Conservation (phyloP, 1,284 basidiomycete species). For the Tylopilus sp. region DNA sequence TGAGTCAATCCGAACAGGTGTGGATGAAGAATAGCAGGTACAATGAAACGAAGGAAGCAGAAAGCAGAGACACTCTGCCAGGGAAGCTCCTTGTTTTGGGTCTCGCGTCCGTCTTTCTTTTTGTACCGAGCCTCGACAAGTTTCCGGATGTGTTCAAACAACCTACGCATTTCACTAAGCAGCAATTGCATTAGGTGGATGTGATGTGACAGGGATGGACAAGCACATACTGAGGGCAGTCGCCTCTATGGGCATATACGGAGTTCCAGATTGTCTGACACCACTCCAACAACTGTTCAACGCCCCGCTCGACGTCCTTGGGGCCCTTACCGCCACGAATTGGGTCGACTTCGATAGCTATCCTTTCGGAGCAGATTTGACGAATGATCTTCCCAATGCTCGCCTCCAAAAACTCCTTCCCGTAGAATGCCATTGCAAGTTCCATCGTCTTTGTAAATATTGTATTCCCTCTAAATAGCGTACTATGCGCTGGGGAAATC, state of each 20-base stretch:
- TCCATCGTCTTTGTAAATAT: constrained; percentile 80
- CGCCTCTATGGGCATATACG: constrained; percentile 66
- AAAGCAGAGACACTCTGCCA: constrained; percentile 84
- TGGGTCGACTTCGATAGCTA: constrained; percentile 77
- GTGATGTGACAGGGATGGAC: neutral
- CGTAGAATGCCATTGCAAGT: constrained; percentile 71
- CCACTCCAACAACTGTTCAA: constrained; percentile 73
- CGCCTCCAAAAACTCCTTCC: constrained; percentile 69
- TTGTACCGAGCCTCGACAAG: constrained; percentile 66
- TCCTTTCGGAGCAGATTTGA: constrained; percentile 62
- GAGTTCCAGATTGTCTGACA: constrained; percentile 73
- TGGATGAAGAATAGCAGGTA: constrained; percentile 75
- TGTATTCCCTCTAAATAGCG: constrained; percentile 76
- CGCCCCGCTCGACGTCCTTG: constrained; percentile 62
- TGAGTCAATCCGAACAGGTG: constrained; percentile 72
- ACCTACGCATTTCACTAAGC: constrained; percentile 65
- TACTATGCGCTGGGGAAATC: constrained; percentile 50
- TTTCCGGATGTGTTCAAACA: constrained; percentile 69
- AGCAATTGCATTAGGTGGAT: constrained; percentile 13
- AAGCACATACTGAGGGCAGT: constrained; percentile 68
- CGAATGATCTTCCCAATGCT: constrained; percentile 69
- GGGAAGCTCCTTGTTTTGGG: constrained; percentile 53
- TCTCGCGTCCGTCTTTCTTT: constrained; percentile 36
- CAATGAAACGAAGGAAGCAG: constrained; percentile 80
- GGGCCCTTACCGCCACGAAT: constrained; percentile 53